Base-by-base conservation (phyloP, 1,139 yeast genomes). In the Suhomyces bribrorum region DNA sequence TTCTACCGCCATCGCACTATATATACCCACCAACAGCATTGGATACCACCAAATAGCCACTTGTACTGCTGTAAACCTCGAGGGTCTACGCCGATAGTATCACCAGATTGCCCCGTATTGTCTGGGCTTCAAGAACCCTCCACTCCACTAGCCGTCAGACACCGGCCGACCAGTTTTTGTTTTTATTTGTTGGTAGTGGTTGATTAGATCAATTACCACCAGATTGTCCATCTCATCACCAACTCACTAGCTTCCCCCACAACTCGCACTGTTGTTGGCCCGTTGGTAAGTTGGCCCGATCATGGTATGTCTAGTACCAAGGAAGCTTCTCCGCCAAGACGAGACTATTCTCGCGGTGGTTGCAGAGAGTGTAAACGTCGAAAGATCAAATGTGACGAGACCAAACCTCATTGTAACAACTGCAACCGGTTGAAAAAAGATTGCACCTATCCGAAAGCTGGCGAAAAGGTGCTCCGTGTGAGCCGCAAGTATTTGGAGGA, bases 341-440 rank as follows among this genome's bases (percentile, higher is more conserved):
- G 54, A 29, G 52, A 46, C 32, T 50, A 50, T 40, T 46, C 51
- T 24, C 42, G 53, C 11, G 54, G 54, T 16, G 62, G 62, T 11
- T 57, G 62, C 40, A 49, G 54, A 13, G 62, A 57, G 34, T 57
- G 62, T 44, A 57, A 57, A 36, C 54, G 62, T 5, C 49, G 62
- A 12, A 57, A 57, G 43, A 57, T 57, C 43, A 79, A 79, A 49
- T 79, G 84, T 53, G 83, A 77, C 47, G 84, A 79, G 50, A 61
- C 69, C 5, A 76, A 76, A 46, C 84, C 84, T 1, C 52, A 52
- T 14, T 79, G 84, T 45, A 42, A 53, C 25, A 75, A 73, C 41
- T 75, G 82, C 47, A 46, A 56, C 14, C 47, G 61, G n/a, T 52
- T 57, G 14, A 50, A 46, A 26, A 57, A 57, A 35, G 43, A 36